These are phyloP conservation scores for Aspergillus avenaceus DNA, from an alignment of 495 filamentous ascomycete species.

Conservation along the genomic window DNA sequence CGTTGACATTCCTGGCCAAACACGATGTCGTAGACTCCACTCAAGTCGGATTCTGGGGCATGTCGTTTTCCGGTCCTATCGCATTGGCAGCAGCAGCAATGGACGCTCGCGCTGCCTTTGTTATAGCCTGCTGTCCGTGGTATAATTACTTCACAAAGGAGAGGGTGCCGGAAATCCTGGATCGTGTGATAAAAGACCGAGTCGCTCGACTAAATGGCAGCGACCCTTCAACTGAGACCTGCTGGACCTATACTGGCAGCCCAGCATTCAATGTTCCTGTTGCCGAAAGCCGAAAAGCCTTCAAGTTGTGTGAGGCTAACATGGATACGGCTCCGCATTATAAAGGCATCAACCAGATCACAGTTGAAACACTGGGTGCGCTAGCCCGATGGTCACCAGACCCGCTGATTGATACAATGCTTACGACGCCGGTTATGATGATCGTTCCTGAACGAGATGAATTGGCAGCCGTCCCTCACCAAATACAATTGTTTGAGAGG, in stretches of 20 bases:
- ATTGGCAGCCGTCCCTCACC: not conserved
- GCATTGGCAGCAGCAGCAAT: slow-evolving; percentile 21
- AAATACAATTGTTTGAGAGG: not conserved
- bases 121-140: slow-evolving; percentile 22
- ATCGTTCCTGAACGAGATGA: not conserved
- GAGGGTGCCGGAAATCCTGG: slow-evolving; percentile 8
- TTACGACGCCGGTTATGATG: not conserved
- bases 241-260: too few relatives aligned
- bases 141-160: slow-evolving; percentile 6
- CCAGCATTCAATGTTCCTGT: too few relatives aligned
- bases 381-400: not conserved
- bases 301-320: not conserved
- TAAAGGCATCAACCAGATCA: not conserved
- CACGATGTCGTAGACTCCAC: slow-evolving; percentile 24
- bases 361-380: not conserved
- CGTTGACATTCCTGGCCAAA: slow-evolving; percentile 24
- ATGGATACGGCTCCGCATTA: not conserved
- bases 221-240: too few relatives aligned
- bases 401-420: not conserved
- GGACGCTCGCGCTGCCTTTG: slow-evolving; percentile 22
- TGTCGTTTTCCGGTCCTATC: slow-evolving; percentile 29
- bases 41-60: slow-evolving; percentile 36
- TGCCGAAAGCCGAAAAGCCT: slow-evolving; percentile 7
- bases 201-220: slow-evolving; percentile 20
- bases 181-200: slow-evolving; percentile 19